These are phyloP conservation scores for Sporothrix brasiliensis DNA, from an alignment of 2,329 filamentous ascomycete genomes.

Conservation along the genomic window DNA sequence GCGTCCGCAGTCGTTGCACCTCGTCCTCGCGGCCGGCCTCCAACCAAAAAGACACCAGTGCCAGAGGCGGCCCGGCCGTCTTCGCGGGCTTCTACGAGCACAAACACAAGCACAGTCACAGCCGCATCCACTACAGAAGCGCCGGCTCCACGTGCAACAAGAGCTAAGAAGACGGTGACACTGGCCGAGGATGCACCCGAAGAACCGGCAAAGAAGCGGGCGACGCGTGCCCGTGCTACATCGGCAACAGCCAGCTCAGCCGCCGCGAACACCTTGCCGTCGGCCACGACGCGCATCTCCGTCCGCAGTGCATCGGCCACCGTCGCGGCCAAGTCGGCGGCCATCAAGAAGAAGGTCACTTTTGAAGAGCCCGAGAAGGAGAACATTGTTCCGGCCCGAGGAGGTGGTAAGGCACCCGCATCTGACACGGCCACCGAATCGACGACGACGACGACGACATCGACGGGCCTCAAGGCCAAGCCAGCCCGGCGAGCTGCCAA, in stretches of 20 bases:
- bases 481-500: slow-evolving; percentile 34
- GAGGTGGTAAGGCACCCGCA: slow-evolving; percentile 29
- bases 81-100: slow-evolving; percentile 6
- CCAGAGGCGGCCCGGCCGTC: slow-evolving; percentile 28
- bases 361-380: slow-evolving; percentile 69
- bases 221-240: slow-evolving; percentile 42
- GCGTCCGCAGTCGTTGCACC: slow-evolving; percentile 42
- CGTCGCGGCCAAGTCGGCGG: slow-evolving; percentile 40
- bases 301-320: slow-evolving; percentile 46
- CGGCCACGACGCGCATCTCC: slow-evolving; percentile 46
- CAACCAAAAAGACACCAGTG: slow-evolving; percentile 36
- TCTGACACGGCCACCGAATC: slow-evolving; percentile 41
- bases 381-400: slow-evolving; percentile 54
- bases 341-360: slow-evolving; percentile 62
- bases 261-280: slow-evolving; percentile 28
- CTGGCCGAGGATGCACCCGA: slow-evolving; percentile 27
- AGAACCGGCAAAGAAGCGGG: slow-evolving; percentile 44
- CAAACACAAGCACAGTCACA: neutral
- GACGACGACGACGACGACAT: slow-evolving; percentile 34
- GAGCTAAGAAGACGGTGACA: slow-evolving; percentile 41
- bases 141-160: slow-evolving; percentile 43
- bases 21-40: slow-evolving; percentile 37
- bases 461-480: slow-evolving; percentile 44
- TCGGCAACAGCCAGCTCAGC: slow-evolving; percentile 18
- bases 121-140: slow-evolving; percentile 32